Conservation (phyloP, 116 monocot genomes). For the Trichopus zeylanicus region DNA sequence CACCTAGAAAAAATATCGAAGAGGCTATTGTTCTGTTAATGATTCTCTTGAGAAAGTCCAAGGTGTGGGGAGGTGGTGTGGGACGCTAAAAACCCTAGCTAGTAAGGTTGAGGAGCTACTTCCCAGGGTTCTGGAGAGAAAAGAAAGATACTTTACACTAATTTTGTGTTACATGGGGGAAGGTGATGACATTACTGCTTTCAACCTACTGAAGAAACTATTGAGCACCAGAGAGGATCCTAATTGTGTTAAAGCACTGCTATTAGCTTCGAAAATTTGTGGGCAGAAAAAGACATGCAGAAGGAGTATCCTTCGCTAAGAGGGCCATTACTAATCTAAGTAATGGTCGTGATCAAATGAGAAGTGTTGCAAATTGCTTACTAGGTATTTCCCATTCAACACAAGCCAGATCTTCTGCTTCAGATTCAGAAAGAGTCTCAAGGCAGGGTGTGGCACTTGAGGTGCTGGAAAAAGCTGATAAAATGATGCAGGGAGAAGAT, state of each 20-base stretch:
- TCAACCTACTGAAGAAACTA: conserved; percentile 66
- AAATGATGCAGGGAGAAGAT: conserved; percentile 40
- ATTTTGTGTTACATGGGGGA: conserved; percentile 76
- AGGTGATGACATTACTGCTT: conserved; percentile 56
- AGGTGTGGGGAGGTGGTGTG: conserved; percentile 51
- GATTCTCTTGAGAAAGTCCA: conserved; percentile 68
- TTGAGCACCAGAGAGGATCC: conserved; percentile 56
- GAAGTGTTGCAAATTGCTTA: conserved; percentile 47
- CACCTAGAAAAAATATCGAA: conserved; percentile 78
- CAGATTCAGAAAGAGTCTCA: conserved; percentile 55
- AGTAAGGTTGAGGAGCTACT: conserved; percentile 57
- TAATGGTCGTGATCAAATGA: conserved; percentile 29
- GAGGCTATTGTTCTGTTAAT: conserved; percentile 87
- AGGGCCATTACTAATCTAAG: conserved; percentile 38
- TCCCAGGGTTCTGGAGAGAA: conserved; percentile 57
- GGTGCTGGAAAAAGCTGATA: conserved; percentile 46
- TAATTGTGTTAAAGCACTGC: conserved; percentile 42
- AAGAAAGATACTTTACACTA: conserved; percentile 63
- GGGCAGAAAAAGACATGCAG: conserved; percentile 30
- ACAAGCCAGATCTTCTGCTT: conserved; percentile 37
- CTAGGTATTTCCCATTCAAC: conserved; percentile 68
- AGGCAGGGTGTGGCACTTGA: conserved; percentile 67
- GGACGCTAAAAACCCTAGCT: conserved; percentile 60
- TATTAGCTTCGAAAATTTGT: conserved; percentile 89
- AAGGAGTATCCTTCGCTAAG: conserved; percentile 59